phyloP scores from a whole-genome alignment of 306 rosid genomes.

The Prosopis cineraria region DNA sequence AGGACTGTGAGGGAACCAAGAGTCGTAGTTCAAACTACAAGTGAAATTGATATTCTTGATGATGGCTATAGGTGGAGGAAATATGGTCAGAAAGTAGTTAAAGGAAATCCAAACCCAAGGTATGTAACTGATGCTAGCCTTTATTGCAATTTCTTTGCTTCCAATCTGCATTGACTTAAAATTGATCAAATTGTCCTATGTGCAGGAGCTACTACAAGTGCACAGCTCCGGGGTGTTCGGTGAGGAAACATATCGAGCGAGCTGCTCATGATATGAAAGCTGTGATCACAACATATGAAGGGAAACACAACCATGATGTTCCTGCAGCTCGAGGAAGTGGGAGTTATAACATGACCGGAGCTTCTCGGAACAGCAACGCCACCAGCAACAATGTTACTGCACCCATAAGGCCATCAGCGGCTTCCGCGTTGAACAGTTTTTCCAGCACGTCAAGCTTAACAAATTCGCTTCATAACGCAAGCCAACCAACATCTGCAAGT shows the following conservation, averaged over 20 bases:
- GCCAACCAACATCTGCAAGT: conserved; percentile 34
- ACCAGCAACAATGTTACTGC: conserved; percentile 10
- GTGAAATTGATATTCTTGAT: conserved; percentile 92
- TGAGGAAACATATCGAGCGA: conserved; percentile 92
- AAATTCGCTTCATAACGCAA: conserved; percentile 39
- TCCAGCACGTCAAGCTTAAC: conserved; percentile 37
- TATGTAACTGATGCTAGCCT: conserved; percentile 20
- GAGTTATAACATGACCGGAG: conserved; percentile 44
- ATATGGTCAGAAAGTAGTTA: conserved; percentile 97
- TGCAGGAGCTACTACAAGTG: conserved; percentile 97
- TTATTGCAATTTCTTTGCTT: conserved; percentile 7
- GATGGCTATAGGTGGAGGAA: conserved; percentile 99
- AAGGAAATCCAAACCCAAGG: conserved; percentile 99
- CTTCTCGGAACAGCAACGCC: conserved; percentile 27
- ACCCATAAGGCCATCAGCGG: conserved; percentile 58
- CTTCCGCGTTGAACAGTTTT: conserved; percentile 28
- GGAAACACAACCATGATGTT: conserved; percentile 92
- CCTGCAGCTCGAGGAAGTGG: conserved; percentile 86
- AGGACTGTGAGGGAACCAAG: conserved; percentile 92
- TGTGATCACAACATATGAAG: conserved; percentile 96
- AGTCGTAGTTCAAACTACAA: conserved; percentile 95
- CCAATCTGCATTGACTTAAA: not conserved
- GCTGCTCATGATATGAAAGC: conserved; percentile 78
- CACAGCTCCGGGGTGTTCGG: conserved; percentile 77
- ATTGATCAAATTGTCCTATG: conserved; percentile 24